Base-by-base conservation (phyloP, 192 early-diverging fungal genomes). In the Coemansia sp. region DNA sequence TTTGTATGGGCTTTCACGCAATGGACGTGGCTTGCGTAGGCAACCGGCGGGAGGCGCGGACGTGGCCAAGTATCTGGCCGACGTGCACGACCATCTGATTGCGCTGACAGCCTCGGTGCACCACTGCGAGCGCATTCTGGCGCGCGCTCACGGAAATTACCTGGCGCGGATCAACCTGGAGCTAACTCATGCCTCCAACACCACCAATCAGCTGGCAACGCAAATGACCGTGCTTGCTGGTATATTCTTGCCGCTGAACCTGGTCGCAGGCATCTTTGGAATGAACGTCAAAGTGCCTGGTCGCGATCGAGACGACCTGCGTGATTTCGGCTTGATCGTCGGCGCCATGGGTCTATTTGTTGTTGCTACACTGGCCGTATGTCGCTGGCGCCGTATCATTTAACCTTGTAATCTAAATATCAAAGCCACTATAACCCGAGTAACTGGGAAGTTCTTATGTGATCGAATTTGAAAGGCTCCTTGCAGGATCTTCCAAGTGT, bases 161-260 rank as follows among this genome's bases (percentile, higher is more conserved):
- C 73, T 94, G 20, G 91, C 91, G 13, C 88, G 91, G 53, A 89
- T 94, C 50, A 84, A 82, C 20, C 83, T 94, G 16, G 91, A 92
- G 61, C 80, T 93, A 65, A 88, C 87, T 6, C 78, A 85, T 55
- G 81, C 83, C 23, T 83, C 78, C 8, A 68, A 68, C 35, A 68
- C 65, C 3, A 75, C 72, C 30, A 75, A 75, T 47, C 57, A 68
- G 57, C 61, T 75, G 42, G 66, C 66, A 2, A 68, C 72, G 38
- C 65, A 75, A 45, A 65, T 68, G 65, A 68, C 72, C 0, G 61
- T 68, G 53, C 64, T 88, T 20, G 84, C 83, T 3, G 82, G 81
- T 26, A 66, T 87, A 18, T 69, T 79, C 23, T 30, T 79, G 42
- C 86, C 86, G 13, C 81, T 88, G 68, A 87, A 84, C 52, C 70